These are phyloP conservation scores for Saprolegnia diclina DNA, from an alignment of 352 stramenopile genomes.

Conservation along the genomic window DNA sequence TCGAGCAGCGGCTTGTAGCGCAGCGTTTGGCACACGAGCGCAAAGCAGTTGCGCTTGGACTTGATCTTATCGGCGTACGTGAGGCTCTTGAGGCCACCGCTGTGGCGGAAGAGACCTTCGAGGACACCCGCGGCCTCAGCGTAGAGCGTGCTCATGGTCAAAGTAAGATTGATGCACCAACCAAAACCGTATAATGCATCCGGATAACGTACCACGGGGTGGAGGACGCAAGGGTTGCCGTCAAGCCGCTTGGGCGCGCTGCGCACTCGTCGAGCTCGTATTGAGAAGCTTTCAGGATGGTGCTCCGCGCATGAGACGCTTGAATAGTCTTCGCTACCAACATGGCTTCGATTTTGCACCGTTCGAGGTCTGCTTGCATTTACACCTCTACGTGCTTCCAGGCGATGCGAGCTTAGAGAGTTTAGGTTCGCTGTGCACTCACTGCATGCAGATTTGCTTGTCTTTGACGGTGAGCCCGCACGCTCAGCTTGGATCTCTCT, in stretches of 20 bases:
- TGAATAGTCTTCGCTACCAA: too few relatives aligned
- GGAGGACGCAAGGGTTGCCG: background rate
- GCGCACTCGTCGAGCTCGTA: too few relatives aligned
- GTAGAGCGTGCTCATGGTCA: constrained; percentile 78
- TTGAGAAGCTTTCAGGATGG: too few relatives aligned
- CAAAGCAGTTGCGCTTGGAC: constrained; percentile 86
- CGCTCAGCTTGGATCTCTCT: too few relatives aligned
- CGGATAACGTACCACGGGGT: background rate
- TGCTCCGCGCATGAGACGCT: too few relatives aligned
- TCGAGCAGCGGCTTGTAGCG: constrained; percentile 78
- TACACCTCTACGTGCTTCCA: too few relatives aligned
- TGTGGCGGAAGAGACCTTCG: constrained; percentile 65
- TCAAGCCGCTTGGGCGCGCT: background rate
- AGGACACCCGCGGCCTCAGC: constrained; percentile 71
- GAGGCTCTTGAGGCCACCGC: constrained; percentile 80
- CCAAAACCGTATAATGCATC: background rate
- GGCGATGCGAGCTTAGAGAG: too few relatives aligned
- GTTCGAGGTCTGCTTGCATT: too few relatives aligned
- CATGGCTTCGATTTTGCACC: too few relatives aligned
- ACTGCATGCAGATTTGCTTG: too few relatives aligned
- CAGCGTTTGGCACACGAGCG: constrained; percentile 84
- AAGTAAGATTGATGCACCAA: background rate
- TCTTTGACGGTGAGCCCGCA: too few relatives aligned
- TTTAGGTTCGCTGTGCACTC: too few relatives aligned
- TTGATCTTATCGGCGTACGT: constrained; percentile 71